A percentile compares a stretch with the other conserved stretches of the same genome.
phyloP scores from a whole-genome alignment of 495 filamentous ascomycete genomes.

The Penicillium longicatenatum region DNA sequence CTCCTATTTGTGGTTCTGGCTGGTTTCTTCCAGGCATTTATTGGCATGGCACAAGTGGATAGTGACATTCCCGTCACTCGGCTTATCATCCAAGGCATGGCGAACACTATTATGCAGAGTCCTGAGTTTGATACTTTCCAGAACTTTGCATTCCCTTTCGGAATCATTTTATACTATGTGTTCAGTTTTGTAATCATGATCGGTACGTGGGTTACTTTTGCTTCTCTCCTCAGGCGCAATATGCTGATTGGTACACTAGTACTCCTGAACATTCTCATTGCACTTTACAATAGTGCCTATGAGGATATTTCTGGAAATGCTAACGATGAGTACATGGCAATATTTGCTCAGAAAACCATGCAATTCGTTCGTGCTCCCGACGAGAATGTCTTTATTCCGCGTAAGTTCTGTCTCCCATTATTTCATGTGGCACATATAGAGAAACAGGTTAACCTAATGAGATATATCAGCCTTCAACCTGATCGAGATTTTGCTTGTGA shows the following conservation, averaged over 20 bases:
- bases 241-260: slow-evolving; percentile 47
- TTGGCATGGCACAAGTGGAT: slow-evolving; percentile 89
- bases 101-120: slow-evolving; percentile 83
- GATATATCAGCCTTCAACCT: slow-evolving; percentile 73
- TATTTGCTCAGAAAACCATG: slow-evolving; percentile 89
- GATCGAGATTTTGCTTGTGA: slow-evolving; percentile 78
- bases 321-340: slow-evolving; percentile 89
- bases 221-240: neutral
- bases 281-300: slow-evolving; percentile 95
- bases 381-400: slow-evolving; percentile 96
- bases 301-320: slow-evolving; percentile 95
- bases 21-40: slow-evolving; percentile 92
- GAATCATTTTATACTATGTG: slow-evolving; percentile 88
- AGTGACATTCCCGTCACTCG: slow-evolving; percentile 58
- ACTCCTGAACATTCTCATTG: slow-evolving; percentile 91
- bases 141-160: slow-evolving; percentile 74
- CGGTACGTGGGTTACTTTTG: slow-evolving; percentile 32
- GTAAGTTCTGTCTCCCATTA: slow-evolving; percentile 33
- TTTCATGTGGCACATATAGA: neutral
- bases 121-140: slow-evolving; percentile 92
- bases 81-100: slow-evolving; percentile 88
- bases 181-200: slow-evolving; percentile 98
- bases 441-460: neutral
- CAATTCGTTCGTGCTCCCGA: slow-evolving; percentile 95
- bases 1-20: slow-evolving; percentile 83